Percentiles rank a stretch among this genome's conserved stretches.
Evolutionary conservation across 768 basidiomycete species (phyloP).

Genomic region (Lentinula edodes): DNA sequence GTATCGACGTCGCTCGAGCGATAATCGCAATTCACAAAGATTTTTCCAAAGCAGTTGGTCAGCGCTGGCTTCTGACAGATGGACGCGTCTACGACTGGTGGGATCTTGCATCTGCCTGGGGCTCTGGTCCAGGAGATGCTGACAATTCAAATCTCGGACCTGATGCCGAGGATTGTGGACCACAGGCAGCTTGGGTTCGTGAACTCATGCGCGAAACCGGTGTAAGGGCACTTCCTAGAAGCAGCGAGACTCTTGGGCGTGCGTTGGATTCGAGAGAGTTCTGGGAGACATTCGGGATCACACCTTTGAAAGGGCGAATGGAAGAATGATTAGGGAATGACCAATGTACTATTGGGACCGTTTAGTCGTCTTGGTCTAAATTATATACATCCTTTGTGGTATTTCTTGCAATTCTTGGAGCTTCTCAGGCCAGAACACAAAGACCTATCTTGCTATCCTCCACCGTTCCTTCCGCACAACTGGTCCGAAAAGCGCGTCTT

Average conservation of each 20-base stretch:
- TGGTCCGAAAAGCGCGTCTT: slow-evolving; percentile 22
- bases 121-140: slow-evolving; percentile 12
- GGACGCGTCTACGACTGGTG: slow-evolving; percentile 63
- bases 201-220: slow-evolving; percentile 51
- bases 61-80: slow-evolving; percentile 55
- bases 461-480: slow-evolving; percentile 1
- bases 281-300: slow-evolving; percentile 44
- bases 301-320: slow-evolving; percentile 34
- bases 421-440: not conserved
- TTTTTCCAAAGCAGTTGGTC: slow-evolving; percentile 37
- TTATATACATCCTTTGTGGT: no score
- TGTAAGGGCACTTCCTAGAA: slow-evolving; percentile 48
- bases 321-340: slow-evolving; percentile 10
- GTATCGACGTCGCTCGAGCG: slow-evolving; percentile 51
- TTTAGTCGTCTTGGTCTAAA: no score
- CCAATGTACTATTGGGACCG: no score
- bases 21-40: slow-evolving; percentile 51
- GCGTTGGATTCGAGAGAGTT: slow-evolving; percentile 59
- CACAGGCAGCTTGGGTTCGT: slow-evolving; percentile 47
- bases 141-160: not conserved
- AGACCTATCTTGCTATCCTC: not conserved
- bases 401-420: no score
- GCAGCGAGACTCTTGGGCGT: slow-evolving; percentile 40
- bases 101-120: slow-evolving; percentile 58
- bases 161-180: slow-evolving; percentile 20